Evolutionary conservation across 2,329 filamentous ascomycete genomes (phyloP).

Genomic region (Exophiala alcalophila): DNA sequence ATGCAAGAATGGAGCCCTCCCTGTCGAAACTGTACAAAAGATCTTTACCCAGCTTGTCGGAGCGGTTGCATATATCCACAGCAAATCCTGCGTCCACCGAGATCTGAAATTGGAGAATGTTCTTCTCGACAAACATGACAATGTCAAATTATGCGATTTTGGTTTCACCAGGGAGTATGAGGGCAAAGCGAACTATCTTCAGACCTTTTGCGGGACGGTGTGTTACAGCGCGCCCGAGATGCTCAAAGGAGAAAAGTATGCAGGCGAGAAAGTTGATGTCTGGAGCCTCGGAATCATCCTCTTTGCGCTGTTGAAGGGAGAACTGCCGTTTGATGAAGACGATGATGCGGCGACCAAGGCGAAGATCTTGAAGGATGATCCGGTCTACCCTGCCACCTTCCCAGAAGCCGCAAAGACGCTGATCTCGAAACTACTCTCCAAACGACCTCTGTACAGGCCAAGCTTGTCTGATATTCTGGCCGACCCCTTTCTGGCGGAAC

Average conservation of each 20-base stretch:
- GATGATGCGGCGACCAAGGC: slow-evolving; percentile 82
- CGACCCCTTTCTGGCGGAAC: slow-evolving; percentile 81
- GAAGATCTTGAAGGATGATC: slow-evolving; percentile 81
- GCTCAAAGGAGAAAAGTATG: slow-evolving; percentile 97
- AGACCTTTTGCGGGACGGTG: slow-evolving; percentile 96
- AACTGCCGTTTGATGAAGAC: slow-evolving; percentile 88
- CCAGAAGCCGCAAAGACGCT: slow-evolving; percentile 73
- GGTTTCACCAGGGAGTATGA: slow-evolving; percentile 98
- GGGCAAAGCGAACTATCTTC: slow-evolving; percentile 86
- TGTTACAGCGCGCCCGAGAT: slow-evolving; percentile 98
- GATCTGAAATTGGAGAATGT: slow-evolving; percentile 98
- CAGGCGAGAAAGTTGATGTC: slow-evolving; percentile 95
- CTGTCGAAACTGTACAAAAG: slow-evolving; percentile 83
- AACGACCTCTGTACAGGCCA: slow-evolving; percentile 80
- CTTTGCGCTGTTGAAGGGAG: slow-evolving; percentile 75
- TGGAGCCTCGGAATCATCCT: slow-evolving; percentile 96
- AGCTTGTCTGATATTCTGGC: slow-evolving; percentile 78
- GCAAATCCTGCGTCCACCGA: slow-evolving; percentile 91
- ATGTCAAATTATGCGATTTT: slow-evolving; percentile 97
- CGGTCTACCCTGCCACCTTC: slow-evolving; percentile 77
- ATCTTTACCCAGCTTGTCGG: slow-evolving; percentile 95
- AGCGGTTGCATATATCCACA: slow-evolving; percentile 91
- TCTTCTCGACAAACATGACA: slow-evolving; percentile 90
- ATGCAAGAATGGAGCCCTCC: slow-evolving; percentile 77
- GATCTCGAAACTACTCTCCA: slow-evolving; percentile 78